Evolutionary conservation across 75 land plant species (phyloP), one percentile per base, ranked within the genome.

Genomic region (Ceratopteris richardii): DNA sequence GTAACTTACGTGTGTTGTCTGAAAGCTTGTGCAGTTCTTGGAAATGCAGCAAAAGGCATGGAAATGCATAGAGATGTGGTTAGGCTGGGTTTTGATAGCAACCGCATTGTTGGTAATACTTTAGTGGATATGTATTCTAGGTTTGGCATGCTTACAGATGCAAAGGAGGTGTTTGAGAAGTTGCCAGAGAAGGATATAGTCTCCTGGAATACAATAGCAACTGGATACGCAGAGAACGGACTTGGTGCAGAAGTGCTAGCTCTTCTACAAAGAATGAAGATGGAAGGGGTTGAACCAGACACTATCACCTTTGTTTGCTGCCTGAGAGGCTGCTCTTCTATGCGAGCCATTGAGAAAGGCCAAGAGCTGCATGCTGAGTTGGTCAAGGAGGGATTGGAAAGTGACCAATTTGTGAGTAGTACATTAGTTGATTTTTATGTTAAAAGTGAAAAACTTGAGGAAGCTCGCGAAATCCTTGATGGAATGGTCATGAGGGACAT

Each of bases 41-140:
- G 27, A 6, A 61, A 20, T 39, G 17, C 46, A 18, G 31, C 0
- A 21, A 48, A 64, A n/a, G 73, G 73, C 0, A 28, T 18, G 26
- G 31, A 50, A 48, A 60, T 67, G 11, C 69, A 67, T 67, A 1
- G 21, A 5, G 46, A 65, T 18, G 39, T 65, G 21, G 14, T 65
- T 27, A 40, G 21, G 13, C 40, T 23, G 26, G 69, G 69, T 5
- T 61, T 67, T 61, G 51, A 29, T 3, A 24, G 24, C 0, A 44
- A 67, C 36, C 29, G 62, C 14, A 40, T 36, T 31, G 66, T 67
- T 65, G 22, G 23, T 13, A 67, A 47, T 62, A 46, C 69, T n/a
- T 27, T 67, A 17, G 7, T 67, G 10, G 66, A 83, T 29, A 83
- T 83, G 86, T 83, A 76, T 66, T 70, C 62, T 0, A 83, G 80